Base-by-base conservation (phyloP, 495 filamentous ascomycete genomes). In the Saxophila tyrrhenica region DNA sequence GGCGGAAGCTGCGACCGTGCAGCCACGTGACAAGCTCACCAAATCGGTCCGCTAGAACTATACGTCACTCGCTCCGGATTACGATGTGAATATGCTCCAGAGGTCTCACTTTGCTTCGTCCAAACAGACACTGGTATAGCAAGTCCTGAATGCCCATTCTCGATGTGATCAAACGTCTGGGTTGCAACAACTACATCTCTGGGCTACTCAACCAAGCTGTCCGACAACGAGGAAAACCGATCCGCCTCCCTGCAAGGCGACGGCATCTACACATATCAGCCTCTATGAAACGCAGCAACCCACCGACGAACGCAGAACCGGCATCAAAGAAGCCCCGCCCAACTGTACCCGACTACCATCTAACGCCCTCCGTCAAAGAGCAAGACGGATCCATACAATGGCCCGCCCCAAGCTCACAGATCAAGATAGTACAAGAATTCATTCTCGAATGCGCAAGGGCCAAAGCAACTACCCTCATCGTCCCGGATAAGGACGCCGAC, bases 401-500 rank as follows among this genome's bases (percentile, higher is more conserved):
- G 78, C 78, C 78, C n/a, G 78, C 78, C 1, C 71, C 74, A 10
- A 62, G 56, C 38, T 52, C 54, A 19, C 72, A 77, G 47, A 75
- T 80, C n/a, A 63, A 70, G 11, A 59, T 46, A 8, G 76, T 75
- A 5, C 57, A 73, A 19, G 39, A 48, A 10, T 72, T 78, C 52
- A 69, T 82, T 25, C 60, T 52, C 35, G 72, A 76, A 63, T 79
- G 81, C 48, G 59, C 59, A n/a, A 43, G 64, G 51, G 50, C 68
- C 2, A 52, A 62, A 21, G 44, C 62, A 25, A 62, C 59, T 17
- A 67, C 62, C 0, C 65, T 82, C 42, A 73, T 83, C 22, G 69
- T 78, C 1, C 80, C 80, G 3, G 80, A 82, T 62, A 81, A 81
- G 56, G 80, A 82, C 62, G 76, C 76, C 20, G 80, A 83, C 64